phyloP scores from a whole-genome alignment of 1,284 basidiomycete genomes.

The Moesziomyces sp. region DNA sequence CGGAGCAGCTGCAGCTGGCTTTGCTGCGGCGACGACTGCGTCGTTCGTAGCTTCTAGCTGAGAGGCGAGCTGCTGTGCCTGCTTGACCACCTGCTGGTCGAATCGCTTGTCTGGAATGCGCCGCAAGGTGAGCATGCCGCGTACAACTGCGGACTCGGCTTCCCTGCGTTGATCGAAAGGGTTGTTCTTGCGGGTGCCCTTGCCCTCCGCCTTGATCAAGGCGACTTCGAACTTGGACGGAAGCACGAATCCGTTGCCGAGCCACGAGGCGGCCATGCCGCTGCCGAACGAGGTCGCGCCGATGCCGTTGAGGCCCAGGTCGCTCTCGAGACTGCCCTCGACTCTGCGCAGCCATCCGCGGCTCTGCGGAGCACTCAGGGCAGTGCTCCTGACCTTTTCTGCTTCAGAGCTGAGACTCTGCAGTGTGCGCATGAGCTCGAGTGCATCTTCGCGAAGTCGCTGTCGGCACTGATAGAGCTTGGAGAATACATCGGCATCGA shows the following conservation, averaged over 20 bases:
- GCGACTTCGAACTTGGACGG: slow-evolving; percentile 56
- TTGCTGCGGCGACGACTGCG: background rate
- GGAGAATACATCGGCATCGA: slow-evolving; percentile 46
- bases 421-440: slow-evolving; percentile 48
- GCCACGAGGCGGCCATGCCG: slow-evolving; percentile 66
- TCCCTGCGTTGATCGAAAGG: slow-evolving; percentile 54
- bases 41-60: slow-evolving; percentile 9
- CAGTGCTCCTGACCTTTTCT: slow-evolving; percentile 39
- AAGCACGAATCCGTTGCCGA: slow-evolving; percentile 67
- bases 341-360: slow-evolving; percentile 47
- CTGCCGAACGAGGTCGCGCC: slow-evolving; percentile 57
- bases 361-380: slow-evolving; percentile 25
- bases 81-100: slow-evolving; percentile 15
- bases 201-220: slow-evolving; percentile 43
- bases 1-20: background rate
- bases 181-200: slow-evolving; percentile 30
- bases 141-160: slow-evolving; percentile 40
- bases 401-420: slow-evolving; percentile 43
- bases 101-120: slow-evolving; percentile 47
- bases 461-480: slow-evolving; percentile 59
- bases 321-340: slow-evolving; percentile 43
- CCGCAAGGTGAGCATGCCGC: slow-evolving; percentile 44
- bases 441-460: slow-evolving; percentile 55
- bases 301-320: slow-evolving; percentile 52
- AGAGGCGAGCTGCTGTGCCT: slow-evolving; percentile 8